Conservation (phyloP, 345 rosid species). For the Xanthoceras sorbifolium region DNA sequence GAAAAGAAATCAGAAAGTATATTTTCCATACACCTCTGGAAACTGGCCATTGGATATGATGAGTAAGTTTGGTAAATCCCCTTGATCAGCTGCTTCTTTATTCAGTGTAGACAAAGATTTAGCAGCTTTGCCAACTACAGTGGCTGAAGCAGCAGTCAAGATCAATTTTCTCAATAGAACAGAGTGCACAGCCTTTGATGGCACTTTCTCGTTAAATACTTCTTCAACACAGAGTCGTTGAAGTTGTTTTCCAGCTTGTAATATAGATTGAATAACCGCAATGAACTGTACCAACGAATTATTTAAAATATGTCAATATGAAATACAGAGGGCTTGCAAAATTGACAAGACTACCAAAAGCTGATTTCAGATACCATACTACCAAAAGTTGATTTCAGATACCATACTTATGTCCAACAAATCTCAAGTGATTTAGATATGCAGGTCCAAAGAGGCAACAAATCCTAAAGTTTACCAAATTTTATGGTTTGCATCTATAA, state of each 20-base stretch:
- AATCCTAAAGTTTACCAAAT: background rate
- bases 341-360: background rate
- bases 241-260: constrained; percentile 76
- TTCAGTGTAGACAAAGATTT: constrained; percentile 67
- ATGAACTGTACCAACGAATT: constrained; percentile 65
- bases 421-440: background rate
- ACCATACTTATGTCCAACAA: background rate
- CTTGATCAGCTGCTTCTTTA: constrained; percentile 78
- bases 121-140: constrained; percentile 61
- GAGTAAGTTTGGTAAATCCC: constrained; percentile 64
- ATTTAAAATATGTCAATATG: constrained; percentile 34
- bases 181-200: constrained; percentile 41
- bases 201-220: constrained; percentile 34
- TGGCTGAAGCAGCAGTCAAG: constrained; percentile 66
- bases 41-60: constrained; percentile 58
- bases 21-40: constrained; percentile 60
- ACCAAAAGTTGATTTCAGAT: background rate
- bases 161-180: constrained; percentile 64
- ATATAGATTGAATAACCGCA: constrained; percentile 79
- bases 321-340: constrained; percentile 2
- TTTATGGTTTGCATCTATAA: background rate
- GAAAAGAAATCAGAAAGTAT: constrained; percentile 14
- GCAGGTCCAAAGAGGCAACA: background rate
- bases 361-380: background rate
- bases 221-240: constrained; percentile 56